phyloP scores from a whole-genome alignment of 2,329 filamentous ascomycete species.

The Shiraia sp. region DNA sequence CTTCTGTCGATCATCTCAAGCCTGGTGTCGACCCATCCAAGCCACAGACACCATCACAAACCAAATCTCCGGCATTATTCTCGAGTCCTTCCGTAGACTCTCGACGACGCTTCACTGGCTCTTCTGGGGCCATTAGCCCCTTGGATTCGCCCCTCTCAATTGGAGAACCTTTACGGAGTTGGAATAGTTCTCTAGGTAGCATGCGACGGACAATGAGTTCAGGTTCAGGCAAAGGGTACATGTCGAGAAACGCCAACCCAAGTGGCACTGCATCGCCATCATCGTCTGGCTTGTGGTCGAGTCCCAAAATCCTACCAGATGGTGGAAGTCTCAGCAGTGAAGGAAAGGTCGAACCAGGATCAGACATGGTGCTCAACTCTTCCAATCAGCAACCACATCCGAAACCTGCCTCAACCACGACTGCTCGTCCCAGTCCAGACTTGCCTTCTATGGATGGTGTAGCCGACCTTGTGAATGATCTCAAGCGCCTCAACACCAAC shows the following conservation, averaged over 20 bases:
- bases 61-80: constrained; percentile 35
- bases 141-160: constrained; percentile 34
- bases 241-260: constrained; percentile 19
- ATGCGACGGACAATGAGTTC: constrained; percentile 45
- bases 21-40: constrained; percentile 51
- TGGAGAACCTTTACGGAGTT: constrained; percentile 32
- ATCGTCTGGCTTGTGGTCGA: constrained; percentile 47
- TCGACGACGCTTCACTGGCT: constrained; percentile 26
- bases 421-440: not conserved
- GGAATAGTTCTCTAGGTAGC: constrained; percentile 46
- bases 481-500: constrained; percentile 23
- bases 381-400: constrained; percentile 24
- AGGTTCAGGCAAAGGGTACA: constrained; percentile 28
- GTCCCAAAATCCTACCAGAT: constrained; percentile 11
- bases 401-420: constrained; percentile 12
- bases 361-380: constrained; percentile 43
- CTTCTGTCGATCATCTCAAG: constrained; percentile 73
- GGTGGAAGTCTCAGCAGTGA: constrained; percentile 11
- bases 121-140: constrained; percentile 27
- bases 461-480: constrained; percentile 7
- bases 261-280: constrained; percentile 24
- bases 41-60: constrained; percentile 17
- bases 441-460: constrained; percentile 10
- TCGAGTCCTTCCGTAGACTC: constrained; percentile 31
- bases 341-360: constrained; percentile 26